Evolutionary conservation across 768 basidiomycete species (phyloP).

Genomic region (Leccinum imitatum): DNA sequence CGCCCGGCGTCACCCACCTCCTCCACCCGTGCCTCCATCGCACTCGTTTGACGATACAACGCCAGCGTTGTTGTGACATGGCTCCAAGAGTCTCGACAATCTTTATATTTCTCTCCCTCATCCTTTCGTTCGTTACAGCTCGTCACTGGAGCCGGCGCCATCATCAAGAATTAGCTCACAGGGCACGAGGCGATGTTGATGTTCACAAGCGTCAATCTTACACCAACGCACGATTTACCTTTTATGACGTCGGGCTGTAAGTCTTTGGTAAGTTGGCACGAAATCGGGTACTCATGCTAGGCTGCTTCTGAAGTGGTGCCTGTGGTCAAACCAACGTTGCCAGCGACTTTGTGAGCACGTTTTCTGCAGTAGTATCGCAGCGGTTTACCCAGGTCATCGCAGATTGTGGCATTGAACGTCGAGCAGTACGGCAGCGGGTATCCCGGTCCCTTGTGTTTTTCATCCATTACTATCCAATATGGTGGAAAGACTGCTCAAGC

Average conservation of each 20-base stretch:
- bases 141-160: constrained; percentile 39
- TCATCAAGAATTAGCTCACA: constrained; percentile 46
- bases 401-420: constrained; percentile 57
- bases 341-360: constrained; percentile 45
- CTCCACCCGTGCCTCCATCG: constrained; percentile 7
- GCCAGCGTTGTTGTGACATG: constrained; percentile 15
- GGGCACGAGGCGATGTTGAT: constrained; percentile 41
- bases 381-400: constrained; percentile 3
- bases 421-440: constrained; percentile 58
- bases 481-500: constrained; percentile 60
- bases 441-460: constrained; percentile 65
- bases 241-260: constrained; percentile 55
- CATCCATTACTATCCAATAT: constrained; percentile 58
- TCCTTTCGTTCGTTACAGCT: constrained; percentile 35
- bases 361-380: background rate
- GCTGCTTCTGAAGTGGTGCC: constrained; percentile 46
- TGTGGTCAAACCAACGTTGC: constrained; percentile 45
- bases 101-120: constrained; percentile 36
- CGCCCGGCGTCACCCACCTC: background rate
- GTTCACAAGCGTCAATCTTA: constrained; percentile 40
- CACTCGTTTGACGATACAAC: constrained; percentile 22
- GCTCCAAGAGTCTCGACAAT: constrained; percentile 24
- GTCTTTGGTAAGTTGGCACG: constrained; percentile 11
- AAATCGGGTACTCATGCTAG: constrained; percentile 5
- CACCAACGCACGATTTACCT: constrained; percentile 46